Evolutionary conservation across 2,329 filamentous ascomycete species (phyloP), one percentile per base, ranked within the genome.

Genomic region (Botrytis cinerea): DNA sequence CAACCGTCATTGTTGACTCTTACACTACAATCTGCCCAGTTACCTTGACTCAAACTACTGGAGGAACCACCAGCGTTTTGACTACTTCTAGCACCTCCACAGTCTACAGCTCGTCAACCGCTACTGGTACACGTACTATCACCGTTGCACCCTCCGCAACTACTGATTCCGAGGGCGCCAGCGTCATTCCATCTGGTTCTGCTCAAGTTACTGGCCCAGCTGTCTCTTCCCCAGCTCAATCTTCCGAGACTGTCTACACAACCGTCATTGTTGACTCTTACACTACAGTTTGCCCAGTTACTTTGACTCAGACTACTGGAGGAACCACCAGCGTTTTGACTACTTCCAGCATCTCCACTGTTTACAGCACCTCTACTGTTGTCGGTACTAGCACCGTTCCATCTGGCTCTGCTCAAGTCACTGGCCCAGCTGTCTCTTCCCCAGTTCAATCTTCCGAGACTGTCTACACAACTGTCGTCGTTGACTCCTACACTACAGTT

Each of bases 21-120:
- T 67, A 54, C 46, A 67, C 64, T 4, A 67, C 64, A 38, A 4
- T 67, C 20, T 67, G 64, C 25, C 64, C 64, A 20, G 64, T 67
- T 12, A 67, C 64, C 16, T 38, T 67, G 45, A 67, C 64, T 51
- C 64, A 67, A 28, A 67, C 64, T n/a, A 54, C 5, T n/a, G 64
- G 46, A 28, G 64, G 64, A 51, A 28, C 32, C 16, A 67, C 64
- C 3, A 67, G 14, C 35, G 22, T 51, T 28, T 54, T 67, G 5
- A 67, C 64, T 28, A 67, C 64, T n/a, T 67, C 64, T 4, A 67
- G 10, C 64, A 67, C 4, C 14, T 67, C 64, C 25, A 67, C 64
- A 28, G 64, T 51, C 4, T 67, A 54, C 64, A 67, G 22, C 28
- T n/a, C 64, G 12, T 40, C 64, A 10, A 67, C 64, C 28, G 57